Evolutionary conservation across 1,139 yeast genomes (phyloP).

Genomic region (Yamadazyma conglobata): DNA sequence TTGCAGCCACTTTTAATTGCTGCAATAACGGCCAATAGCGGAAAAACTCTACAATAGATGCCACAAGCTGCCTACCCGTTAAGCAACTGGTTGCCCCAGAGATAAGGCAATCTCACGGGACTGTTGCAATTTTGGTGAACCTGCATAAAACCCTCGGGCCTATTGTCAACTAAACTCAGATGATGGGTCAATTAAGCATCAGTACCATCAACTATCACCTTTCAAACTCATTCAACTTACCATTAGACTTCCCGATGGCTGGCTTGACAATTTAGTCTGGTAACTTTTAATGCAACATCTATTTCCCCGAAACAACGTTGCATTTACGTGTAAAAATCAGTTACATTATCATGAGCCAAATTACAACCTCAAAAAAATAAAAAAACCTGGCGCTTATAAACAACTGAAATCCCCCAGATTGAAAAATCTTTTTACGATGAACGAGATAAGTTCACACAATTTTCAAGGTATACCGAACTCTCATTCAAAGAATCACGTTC

Average conservation of each 20-base stretch:
- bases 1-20: no score
- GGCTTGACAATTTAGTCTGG: background rate
- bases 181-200: no score
- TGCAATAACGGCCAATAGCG: no score
- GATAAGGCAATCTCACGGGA: no score
- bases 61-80: no score
- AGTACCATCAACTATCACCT: constrained; percentile 1
- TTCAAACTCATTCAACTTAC: background rate
- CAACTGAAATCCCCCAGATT: constrained; percentile 1
- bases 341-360: constrained; percentile 2
- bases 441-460: constrained; percentile 2
- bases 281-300: constrained; percentile 2
- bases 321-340: constrained; percentile 3
- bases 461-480: background rate
- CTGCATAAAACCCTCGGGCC: no score
- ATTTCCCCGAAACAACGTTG: constrained; percentile 1
- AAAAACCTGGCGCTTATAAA: constrained; percentile 1
- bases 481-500: background rate
- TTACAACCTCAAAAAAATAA: constrained; percentile 4
- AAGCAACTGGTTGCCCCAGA: no score
- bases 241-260: background rate
- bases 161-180: no score
- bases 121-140: no score
- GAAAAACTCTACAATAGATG: no score
- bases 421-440: constrained; percentile 2